Base-by-base conservation (phyloP, 768 basidiomycete genomes). In the Leccinum disarticulatum region DNA sequence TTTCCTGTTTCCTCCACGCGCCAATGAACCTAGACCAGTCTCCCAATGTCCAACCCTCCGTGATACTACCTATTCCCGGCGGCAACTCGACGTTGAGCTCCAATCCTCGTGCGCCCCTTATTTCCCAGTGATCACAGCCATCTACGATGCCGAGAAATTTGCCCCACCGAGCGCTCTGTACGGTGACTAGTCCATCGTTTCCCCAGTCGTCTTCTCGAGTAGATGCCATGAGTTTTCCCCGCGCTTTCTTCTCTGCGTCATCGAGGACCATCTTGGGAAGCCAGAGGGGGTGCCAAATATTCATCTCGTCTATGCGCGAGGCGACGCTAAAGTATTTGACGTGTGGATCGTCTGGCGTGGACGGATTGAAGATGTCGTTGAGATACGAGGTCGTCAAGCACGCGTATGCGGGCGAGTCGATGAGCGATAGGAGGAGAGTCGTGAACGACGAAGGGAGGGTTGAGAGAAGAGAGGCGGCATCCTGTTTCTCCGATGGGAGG, bases 401-500 rank as follows among this genome's bases (percentile, higher is more conserved):
- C 7, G 91, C 87, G 73, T 98, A 99, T 0, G 97, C 97, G 1
- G 97, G 97, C 0, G 95, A 95, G 78, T 99, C 97, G 64, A 98
- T 83, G 56, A 95, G 76, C 50, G 90, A 88, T 15, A 98, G 83
- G 33, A 99, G 79, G 63, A 95, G 85, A 2, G 91, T 90, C 3
- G 93, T 92, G 70, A 97, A 88, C 4, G 91, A 90, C 0, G 89
- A 88, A 0, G 90, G 91, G 27, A 93, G 81, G 3, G 84, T 83
- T 28, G 85, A 76, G 7, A 92, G 69, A 61, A 80, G 74, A 58
- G 73, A 68, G 11, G 76, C 68, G 6, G 73, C 36, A 41, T 80
- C 75, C 33, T 73, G 55, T 59, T 71, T 68, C 50, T 71, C 66
- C 33, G 56, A 54, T 9, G 56, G 52, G 25, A 25, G 11, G 15